Base-by-base conservation (phyloP, 1,284 basidiomycete species). In the Malassezia caprae region DNA sequence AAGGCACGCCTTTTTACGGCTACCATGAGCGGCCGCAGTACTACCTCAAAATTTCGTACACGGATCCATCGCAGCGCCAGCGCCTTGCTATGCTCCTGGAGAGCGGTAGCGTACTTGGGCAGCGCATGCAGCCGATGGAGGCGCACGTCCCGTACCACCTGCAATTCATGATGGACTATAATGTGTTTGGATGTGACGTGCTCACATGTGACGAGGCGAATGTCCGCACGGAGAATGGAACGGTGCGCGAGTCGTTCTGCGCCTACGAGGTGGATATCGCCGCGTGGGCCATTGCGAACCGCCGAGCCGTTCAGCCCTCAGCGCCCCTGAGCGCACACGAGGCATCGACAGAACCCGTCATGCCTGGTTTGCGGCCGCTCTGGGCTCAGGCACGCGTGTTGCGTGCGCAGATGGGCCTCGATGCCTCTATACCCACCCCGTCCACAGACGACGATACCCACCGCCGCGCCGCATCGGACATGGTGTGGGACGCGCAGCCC, bases 91-190 rank as follows among this genome's bases (percentile, higher is more conserved):
- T 62, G n/a, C 59, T 70, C 19, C 61, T 74, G 15, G 67, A 69
- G 49, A 52, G 46, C 23, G 72, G 70, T 0, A 54, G 61, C 13
- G 61, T 73, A 13, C 62, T 68, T 82, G 82, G 44, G 87, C 82
- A 64, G 56, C 80, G 85, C 7, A 94, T 85, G 74, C 71, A 75
- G 57, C 65, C 72, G 8, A 70, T 63, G 53, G 93, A 98, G 76
- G 86, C 85, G 59, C 93, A 98, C 76, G 80, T 96, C 67, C 86
- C 82, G 68, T 96, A 85, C 73, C 78, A 84, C 40, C 79, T 96
- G 23, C 91, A 96, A 76, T 96, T 96, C 77, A 82, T 96, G 81
- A 86, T 86, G 73, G 93, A 98, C 76, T 91, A 88, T 75, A 90
- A 90, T 58, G 79, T 98, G 31, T 94, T 90, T 68, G 93, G 93